A percentile compares a stretch with the other conserved stretches of the same genome.
Evolutionary conservation across 2,329 filamentous ascomycete species (phyloP).

Genomic region (Cladosporium phlei): DNA sequence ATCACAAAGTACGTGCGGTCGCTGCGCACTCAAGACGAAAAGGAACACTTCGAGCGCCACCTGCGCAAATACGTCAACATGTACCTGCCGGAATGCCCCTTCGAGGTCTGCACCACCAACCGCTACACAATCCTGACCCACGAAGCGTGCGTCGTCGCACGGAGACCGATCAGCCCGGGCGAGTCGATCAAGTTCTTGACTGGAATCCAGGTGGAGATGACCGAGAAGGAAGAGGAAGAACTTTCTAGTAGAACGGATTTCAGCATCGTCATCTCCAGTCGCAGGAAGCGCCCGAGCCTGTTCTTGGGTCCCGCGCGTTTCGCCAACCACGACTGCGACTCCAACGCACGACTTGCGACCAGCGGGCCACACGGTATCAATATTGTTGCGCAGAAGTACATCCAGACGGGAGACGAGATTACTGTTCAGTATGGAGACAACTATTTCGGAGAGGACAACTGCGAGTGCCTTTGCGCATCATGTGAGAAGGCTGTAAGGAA

Average conservation of each 20-base stretch:
- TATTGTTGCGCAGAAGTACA: slow-evolving; percentile 77
- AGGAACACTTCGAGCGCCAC: slow-evolving; percentile 80
- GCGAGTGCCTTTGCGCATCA: slow-evolving; percentile 85
- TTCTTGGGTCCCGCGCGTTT: slow-evolving; percentile 95
- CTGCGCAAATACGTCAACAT: slow-evolving; percentile 87
- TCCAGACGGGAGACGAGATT: slow-evolving; percentile 85
- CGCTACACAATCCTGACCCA: slow-evolving; percentile 88
- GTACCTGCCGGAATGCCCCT: slow-evolving; percentile 88
- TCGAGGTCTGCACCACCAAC: slow-evolving; percentile 90
- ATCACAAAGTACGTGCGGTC: slow-evolving; percentile 64
- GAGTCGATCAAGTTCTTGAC: slow-evolving; percentile 86
- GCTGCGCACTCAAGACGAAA: slow-evolving; percentile 67
- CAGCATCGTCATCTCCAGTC: slow-evolving; percentile 89
- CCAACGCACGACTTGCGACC: slow-evolving; percentile 83
- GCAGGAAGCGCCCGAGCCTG: slow-evolving; percentile 83
- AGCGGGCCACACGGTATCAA: slow-evolving; percentile 82
- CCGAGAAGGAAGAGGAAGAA: slow-evolving; percentile 80
- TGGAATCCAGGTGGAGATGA: slow-evolving; percentile 89
- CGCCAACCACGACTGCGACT: slow-evolving; percentile 93
- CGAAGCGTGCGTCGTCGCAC: slow-evolving; percentile 81
- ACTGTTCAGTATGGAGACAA: slow-evolving; percentile 94
- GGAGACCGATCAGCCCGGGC: slow-evolving; percentile 71
- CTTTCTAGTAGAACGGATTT: slow-evolving; percentile 89
- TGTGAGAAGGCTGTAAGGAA: slow-evolving; percentile 74
- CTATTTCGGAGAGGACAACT: slow-evolving; percentile 93